phyloP scores from a whole-genome alignment of 257 asterid genomes.

The Petrea volubilis region DNA sequence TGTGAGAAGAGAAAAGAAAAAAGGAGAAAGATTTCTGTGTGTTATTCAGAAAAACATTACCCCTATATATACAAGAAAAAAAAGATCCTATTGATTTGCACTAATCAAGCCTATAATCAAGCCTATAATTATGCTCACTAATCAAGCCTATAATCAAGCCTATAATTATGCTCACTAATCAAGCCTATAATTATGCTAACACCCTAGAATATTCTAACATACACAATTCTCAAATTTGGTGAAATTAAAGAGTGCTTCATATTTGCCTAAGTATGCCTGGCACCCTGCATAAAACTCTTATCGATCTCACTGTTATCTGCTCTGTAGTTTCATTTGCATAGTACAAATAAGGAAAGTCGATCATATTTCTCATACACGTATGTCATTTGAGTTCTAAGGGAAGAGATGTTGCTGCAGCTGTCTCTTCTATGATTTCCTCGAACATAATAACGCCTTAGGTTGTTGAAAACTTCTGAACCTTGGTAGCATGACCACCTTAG shows the following conservation, averaged over 20 bases:
- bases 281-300: not conserved
- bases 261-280: constrained; percentile 1
- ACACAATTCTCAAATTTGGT: not conserved
- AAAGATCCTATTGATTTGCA: too few relatives aligned
- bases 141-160: too few relatives aligned
- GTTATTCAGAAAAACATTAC: too few relatives aligned
- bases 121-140: too few relatives aligned
- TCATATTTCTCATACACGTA: not conserved
- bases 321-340: constrained; percentile 3
- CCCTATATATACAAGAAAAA: too few relatives aligned
- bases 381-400: not conserved
- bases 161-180: too few relatives aligned
- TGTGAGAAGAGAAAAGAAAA: too few relatives aligned
- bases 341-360: constrained; percentile 7
- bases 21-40: too few relatives aligned
- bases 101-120: too few relatives aligned
- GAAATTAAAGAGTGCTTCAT: not conserved
- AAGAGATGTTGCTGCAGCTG: constrained; percentile 5
- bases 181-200: too few relatives aligned
- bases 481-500: constrained; percentile 3
- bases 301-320: constrained; percentile 5
- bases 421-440: constrained; percentile 11
- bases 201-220: too few relatives aligned
- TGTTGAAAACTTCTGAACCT: not conserved
- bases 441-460: constrained; percentile 4